Evolutionary conservation across 805 yeast genomes (phyloP), one percentile per base, ranked within the genome.

Genomic region (Candida loeiensis): DNA sequence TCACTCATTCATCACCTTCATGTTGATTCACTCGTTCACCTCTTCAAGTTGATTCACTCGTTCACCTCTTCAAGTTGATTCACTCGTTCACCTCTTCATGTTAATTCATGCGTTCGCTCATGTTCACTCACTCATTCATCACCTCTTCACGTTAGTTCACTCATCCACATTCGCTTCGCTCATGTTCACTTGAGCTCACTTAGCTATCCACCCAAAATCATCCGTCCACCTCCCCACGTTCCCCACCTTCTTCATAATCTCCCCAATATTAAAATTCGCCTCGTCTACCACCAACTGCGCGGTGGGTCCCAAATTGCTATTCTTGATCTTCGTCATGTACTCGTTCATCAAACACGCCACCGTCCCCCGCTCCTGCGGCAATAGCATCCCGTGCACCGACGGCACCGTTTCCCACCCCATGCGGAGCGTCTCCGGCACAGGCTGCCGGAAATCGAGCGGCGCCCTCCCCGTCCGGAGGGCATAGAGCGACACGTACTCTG

Each of bases 271-370:
- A 33, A 26, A 38, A 27, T 38, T 38, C 26, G 41, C 36, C 24
- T 38, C 41, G 9, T 25, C 39, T 18, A 37, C 36, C 9, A n/a
- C 20, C 13, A 31, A 18, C 31, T 30, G 31, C n/a, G 36, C 20
- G 14, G 22, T 17, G 12, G 35, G 36, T 3, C 36, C 22, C 17
- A n/a, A 20, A 18, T 31, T 16, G 25, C 15, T 18, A 18, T 26
- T 22, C 35, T 31, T 37, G 8, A 37, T 18, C 31, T 50, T 53
- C 20, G 40, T 37, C 16, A 52, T 43, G 34, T 49, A 53, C 35
- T 58, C 56, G n/a, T 53, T 46, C 18, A 62, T 28, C 15, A 63
- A 39, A 18, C 35, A 44, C 15, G 49, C 45, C 9, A 53, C 56
- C 13, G 54, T 48, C 14, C 51, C 54, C 28, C 53, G 36, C 9